Percentiles rank a stretch among this genome's conserved stretches.
These are phyloP conservation scores for Pisolithus albus DNA, from an alignment of 768 basidiomycete genomes.

Conservation along the genomic window DNA sequence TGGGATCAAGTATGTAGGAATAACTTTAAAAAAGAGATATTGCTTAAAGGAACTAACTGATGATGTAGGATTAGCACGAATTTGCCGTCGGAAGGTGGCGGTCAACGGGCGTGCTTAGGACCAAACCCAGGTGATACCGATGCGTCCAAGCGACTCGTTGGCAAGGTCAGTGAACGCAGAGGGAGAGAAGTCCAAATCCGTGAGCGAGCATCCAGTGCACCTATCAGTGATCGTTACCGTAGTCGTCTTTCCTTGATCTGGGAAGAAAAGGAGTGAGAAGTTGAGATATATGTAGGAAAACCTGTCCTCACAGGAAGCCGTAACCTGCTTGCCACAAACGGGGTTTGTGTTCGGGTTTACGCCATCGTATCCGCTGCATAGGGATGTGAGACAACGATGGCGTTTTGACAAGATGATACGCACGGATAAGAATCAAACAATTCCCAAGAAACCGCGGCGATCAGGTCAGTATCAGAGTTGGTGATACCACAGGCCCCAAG, in stretches of 20 bases:
- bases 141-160: conserved; percentile 38
- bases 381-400: background rate
- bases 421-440: conserved; percentile 33
- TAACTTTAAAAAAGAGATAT: background rate
- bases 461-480: conserved; percentile 22
- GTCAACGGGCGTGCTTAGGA: conserved; percentile 9
- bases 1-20: background rate
- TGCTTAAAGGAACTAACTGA: background rate
- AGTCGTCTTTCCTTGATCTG: conserved; percentile 48
- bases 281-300: background rate
- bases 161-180: conserved; percentile 49
- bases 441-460: conserved; percentile 30
- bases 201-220: conserved; percentile 46
- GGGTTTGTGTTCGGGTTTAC: conserved; percentile 72
- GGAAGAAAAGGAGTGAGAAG: conserved; percentile 6
- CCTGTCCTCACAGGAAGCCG: conserved; percentile 38
- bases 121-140: conserved; percentile 51
- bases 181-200: conserved; percentile 59
- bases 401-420: conserved; percentile 5
- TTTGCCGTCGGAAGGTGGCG: background rate
- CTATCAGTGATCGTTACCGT: conserved; percentile 53
- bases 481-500: conserved; percentile 38
- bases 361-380: conserved; percentile 45
- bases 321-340: conserved; percentile 49
- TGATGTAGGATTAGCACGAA: background rate